Evolutionary conservation across 129 eudicot species (phyloP), one percentile per base, ranked within the genome.

Genomic region (Pulicaria dysenterica): DNA sequence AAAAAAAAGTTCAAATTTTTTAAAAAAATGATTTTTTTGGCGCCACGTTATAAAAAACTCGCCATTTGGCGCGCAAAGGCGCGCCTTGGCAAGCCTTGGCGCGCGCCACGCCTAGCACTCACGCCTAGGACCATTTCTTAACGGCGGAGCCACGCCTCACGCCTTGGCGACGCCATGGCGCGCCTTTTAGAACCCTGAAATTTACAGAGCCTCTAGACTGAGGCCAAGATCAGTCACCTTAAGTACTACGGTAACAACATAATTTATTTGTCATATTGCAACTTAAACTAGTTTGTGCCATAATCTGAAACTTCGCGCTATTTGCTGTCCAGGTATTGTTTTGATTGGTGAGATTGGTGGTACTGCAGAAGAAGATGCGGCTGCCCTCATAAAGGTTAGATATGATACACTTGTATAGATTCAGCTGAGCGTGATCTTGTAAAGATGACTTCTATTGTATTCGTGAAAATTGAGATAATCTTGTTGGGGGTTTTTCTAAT

Each of bases 301-400:
- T 67, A 37, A 11, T 45, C 5, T 67, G 50, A 57, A 45, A 46
- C 53, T 56, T 40, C 17, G 14, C 66, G 61, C 42, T 11, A 31
- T 70, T 76, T 64, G 48, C 46, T 13, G 78, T 83, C 59, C 84
- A 95, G 99, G 99, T 69, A 95, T 95, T 34, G 74, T 95, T 76
- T 91, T 95, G 66, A 95, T 95, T 69, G 99, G 99, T 69, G 99
- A 95, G 83, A 95, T 95, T 4, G 99, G 99, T 51, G 99, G 99
- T 70, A 95, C 99, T 51, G 99, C 99, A 5, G 99, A 95, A 83
- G 99, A 95, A 84, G 99, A 95, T 78, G 99, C 99, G 34, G 99
- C 99, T 50, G 99, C 99, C 72, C 87, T 95, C 17, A 95, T 95
- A 78, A 95, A 95, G 97, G 99, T 95, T 16, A 61, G 77, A 68